Evolutionary conservation across 768 basidiomycete species (phyloP), one percentile per base, ranked within the genome.

Genomic region (Suillus luteus): DNA sequence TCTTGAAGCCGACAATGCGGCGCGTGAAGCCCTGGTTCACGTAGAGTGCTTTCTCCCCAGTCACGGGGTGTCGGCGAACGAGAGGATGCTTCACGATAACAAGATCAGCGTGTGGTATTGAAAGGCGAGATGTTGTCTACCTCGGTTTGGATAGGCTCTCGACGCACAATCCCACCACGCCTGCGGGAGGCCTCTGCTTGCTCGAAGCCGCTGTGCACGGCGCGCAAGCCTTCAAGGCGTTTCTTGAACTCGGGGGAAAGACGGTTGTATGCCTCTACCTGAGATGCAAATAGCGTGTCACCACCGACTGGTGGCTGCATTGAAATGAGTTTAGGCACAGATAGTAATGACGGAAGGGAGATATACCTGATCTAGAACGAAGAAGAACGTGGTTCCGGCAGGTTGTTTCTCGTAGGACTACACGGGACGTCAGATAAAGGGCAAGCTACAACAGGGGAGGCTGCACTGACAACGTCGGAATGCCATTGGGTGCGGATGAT

Each of bases 11-110:
- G 51, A 85, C 83, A 69, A 86, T 86, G 66, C 76, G 78, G 37
- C 74, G 72, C 3, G 85, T 85, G 77, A 86, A 86, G 37, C 81
- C 83, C 60, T 78, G 79, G 73, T 86, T 86, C 73, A 87, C 75
- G 68, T 84, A 86, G 22, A 88, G 75, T 1, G 83, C 83, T 73
- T 87, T 86, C 70, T 86, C 82, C n/a, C 85, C 85, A 0, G 87
- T 88, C 1, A 82, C 83, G 19, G 86, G 87, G 71, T 87, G 86
- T 15, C 78, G 74, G 63, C 86, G 82, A 63, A 87, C 85, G 67
- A 85, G 60, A 6, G 84, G 83, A 71, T 85, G 85, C 81, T 82
- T 66, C 15, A 59, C 6, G 19, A 54, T 9, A 54, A 52, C 27
- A 48, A 19, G 31, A 60, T 62, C 52, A 54, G 48, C 40, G 35